These are phyloP conservation scores for Russula earlei DNA, from an alignment of 768 basidiomycete genomes.

Conservation along the genomic window DNA sequence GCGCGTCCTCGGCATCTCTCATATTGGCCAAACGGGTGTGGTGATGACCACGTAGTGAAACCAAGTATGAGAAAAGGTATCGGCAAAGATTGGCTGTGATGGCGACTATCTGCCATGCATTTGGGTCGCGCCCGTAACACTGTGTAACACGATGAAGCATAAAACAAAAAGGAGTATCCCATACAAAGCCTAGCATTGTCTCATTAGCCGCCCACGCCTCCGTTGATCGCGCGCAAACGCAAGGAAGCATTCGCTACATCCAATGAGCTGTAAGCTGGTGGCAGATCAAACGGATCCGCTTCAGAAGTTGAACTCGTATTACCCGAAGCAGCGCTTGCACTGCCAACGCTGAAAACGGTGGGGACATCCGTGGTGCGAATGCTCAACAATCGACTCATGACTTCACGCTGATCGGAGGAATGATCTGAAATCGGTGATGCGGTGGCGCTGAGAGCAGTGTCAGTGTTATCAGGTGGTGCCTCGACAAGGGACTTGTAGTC, in stretches of 20 bases:
- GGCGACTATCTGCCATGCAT: not conserved
- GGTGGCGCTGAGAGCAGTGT: not conserved
- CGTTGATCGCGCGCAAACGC: not conserved
- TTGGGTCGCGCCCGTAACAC: not conserved
- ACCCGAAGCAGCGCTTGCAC: not conserved
- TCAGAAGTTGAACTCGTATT: not conserved
- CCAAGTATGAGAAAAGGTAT: no score
- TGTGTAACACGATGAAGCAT: not conserved
- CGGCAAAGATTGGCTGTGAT: no score
- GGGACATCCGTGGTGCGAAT: conserved; percentile 1
- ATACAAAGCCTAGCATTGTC: not conserved
- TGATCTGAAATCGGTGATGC: not conserved
- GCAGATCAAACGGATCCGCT: conserved; percentile 4
- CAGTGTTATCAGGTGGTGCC: conserved; percentile 9
- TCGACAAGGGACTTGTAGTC: not conserved
- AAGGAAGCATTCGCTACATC: conserved; percentile 5
- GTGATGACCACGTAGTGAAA: no score
- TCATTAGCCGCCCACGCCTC: not conserved
- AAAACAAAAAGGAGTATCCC: not conserved
- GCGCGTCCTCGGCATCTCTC: no score
- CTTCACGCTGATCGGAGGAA: not conserved
- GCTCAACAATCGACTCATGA: not conserved
- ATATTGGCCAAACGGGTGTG: no score
- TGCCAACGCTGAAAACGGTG: not conserved
- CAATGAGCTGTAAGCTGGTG: conserved; percentile 15